Evolutionary conservation across 768 basidiomycete genomes (phyloP), one percentile per base, ranked within the genome.

Genomic region (Lepiota venenata): DNA sequence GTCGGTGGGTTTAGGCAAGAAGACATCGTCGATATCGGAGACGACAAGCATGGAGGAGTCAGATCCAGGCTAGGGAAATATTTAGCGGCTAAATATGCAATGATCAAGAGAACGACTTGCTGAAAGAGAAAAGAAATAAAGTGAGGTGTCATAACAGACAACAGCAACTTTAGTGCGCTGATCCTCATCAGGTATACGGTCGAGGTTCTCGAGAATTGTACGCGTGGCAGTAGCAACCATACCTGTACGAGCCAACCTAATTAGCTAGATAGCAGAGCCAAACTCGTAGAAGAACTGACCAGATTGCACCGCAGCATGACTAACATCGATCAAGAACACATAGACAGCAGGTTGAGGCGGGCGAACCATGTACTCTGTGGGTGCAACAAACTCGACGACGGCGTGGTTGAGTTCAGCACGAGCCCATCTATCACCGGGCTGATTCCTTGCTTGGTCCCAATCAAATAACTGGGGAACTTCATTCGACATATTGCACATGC

Each of bases 161-260:
- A 99, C 83, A 12, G 92, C 87, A 45, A 98, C 80, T 71, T 96
- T 97, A 46, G 94, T 97, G 57, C 97, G 79, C 53, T 85, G 80
- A 63, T 97, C 95, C 55, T 92, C 93, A 69, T 99, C 95, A 14
- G 97, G 97, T 57, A 99, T 85, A 50, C 93, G 87, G 60, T 96
- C 95, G 56, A 99, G 76, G 63, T 87, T 95, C 71, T 98, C 97
- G 45, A 98, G 79, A 61, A 99, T 93, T 1, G 97, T 96, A 41
- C 96, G 85, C 5, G 94, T 97, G 16, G 97, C 97, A 56, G 95
- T 98, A 12, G 97, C 97, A 45, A 98, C 92, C 96, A 99, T 98
- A 42, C 95, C 94, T 89, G 56, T 38, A 18, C 50, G 22, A 47
- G 36, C 45, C 20, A 47, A 27, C 5, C 43, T 32, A 47, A 16